phyloP scores from a whole-genome alignment of 306 rosid genomes.

The Mimosa bimucronata region DNA sequence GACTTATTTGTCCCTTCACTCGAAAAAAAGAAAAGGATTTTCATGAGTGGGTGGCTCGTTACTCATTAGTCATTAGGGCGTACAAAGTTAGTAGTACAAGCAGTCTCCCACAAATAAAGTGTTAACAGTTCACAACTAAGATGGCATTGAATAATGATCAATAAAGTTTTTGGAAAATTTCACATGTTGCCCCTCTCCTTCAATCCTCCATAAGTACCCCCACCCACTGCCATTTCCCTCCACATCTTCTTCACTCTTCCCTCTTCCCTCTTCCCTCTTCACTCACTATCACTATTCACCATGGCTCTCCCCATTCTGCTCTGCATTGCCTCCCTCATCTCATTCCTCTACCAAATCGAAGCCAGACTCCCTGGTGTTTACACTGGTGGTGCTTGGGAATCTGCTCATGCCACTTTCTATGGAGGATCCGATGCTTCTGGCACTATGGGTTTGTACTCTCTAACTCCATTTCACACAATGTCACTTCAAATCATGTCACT shows the following conservation, averaged over 20 bases:
- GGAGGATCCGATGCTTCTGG: slow-evolving; percentile 98
- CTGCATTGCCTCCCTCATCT: slow-evolving; percentile 47
- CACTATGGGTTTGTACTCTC: slow-evolving; percentile 78
- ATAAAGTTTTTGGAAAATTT: slow-evolving; percentile 37
- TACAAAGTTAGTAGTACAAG: slow-evolving; percentile 1
- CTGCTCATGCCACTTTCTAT: slow-evolving; percentile 94
- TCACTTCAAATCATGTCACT: slow-evolving; percentile 39
- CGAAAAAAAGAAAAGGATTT: background rate
- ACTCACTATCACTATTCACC: background rate
- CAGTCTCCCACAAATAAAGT: background rate
- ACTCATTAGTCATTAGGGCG: background rate
- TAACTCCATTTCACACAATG: background rate
- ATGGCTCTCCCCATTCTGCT: slow-evolving; percentile 48
- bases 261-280: background rate
- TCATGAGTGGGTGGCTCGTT: background rate
- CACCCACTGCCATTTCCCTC: slow-evolving; percentile 28
- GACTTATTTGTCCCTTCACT: slow-evolving; percentile 15
- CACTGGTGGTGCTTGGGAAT: slow-evolving; percentile 72
- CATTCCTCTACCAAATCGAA: slow-evolving; percentile 48
- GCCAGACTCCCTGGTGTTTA: slow-evolving; percentile 84
- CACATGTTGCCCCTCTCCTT: slow-evolving; percentile 38
- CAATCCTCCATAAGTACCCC: slow-evolving; percentile 69
- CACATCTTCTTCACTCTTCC: slow-evolving; percentile 36
- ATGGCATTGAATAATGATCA: slow-evolving; percentile 24
- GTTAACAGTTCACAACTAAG: background rate